Evolutionary conservation across 2,329 filamentous ascomycete species (phyloP), one percentile per base, ranked within the genome.

Genomic region (Dothiorella sarmentorum): DNA sequence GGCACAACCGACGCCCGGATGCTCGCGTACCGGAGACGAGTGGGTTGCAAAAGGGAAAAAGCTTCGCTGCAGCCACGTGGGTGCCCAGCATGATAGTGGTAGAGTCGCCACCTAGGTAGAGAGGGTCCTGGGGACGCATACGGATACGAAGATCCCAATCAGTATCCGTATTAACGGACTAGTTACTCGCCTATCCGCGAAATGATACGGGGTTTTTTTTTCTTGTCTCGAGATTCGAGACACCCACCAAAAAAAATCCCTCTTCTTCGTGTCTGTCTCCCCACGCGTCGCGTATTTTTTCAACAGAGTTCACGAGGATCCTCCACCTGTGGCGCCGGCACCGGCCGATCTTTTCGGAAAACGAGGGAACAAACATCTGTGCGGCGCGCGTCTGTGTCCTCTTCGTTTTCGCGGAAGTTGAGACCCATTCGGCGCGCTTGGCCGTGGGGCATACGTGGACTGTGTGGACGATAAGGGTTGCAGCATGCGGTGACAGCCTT

Each of bases 61-160:
- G 49, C 33, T 20, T 53, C 49, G 49, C 47, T 3, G 29, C 27
- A 18, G 49, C 49, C 49, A 53, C 49, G 49, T 53, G 49, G 49
- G 47, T 49, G 47, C 22, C 47, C n/a, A n/a, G n/a, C n/a, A n/a
- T n/a, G n/a, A n/a, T n/a, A 37, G 47, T 35, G 22, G 47, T 20
- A 17, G n/a, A 52, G 29, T 31, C 29, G 29, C 29, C 15, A n/a
- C n/a, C n/a, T n/a, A 17, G 33, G 33, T 35, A 10, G 22, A n/a
- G 47, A 35, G 17, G 17, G 29, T n/a, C 13, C 13, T 35, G 15
- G 15, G 26, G 20, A 13, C 40, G 44, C n/a, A 26, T 10, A 9
- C 13, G 20, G 22, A 52, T 38, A 52, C 47, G 47, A 52, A 38
- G 27, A 24, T 35, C 44, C 35, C 44, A 47, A 20, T 31, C 22